Conservation (phyloP, 2,329 filamentous ascomycete genomes). For the Pseudogymnoascus sp. region DNA sequence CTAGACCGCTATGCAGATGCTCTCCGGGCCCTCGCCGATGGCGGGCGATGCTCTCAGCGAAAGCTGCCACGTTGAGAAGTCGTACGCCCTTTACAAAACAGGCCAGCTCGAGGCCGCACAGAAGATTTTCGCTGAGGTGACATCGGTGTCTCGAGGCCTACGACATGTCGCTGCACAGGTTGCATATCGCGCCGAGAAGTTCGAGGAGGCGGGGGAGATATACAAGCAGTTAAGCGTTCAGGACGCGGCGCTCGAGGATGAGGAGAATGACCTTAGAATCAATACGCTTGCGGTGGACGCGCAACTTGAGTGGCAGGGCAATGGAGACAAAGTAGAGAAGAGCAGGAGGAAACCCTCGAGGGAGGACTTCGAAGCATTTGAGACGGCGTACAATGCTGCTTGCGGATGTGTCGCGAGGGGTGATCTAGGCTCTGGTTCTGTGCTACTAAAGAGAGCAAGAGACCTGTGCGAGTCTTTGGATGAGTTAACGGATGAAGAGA, state of each 20-base stretch:
- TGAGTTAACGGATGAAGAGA: conserved; percentile 68
- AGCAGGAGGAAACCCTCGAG: conserved; percentile 45
- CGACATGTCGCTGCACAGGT: conserved; percentile 57
- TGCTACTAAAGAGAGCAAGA: conserved; percentile 63
- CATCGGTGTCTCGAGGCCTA: conserved; percentile 25
- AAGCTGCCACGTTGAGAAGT: conserved; percentile 60
- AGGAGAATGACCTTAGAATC: conserved; percentile 69
- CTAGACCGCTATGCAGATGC: conserved; percentile 78
- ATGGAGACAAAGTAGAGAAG: conserved; percentile 24
- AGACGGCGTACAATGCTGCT: conserved; percentile 75
- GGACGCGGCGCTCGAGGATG: conserved; percentile 43
- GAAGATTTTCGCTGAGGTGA: conserved; percentile 22
- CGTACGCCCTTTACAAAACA: conserved; percentile 79
- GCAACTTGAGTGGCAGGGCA: conserved; percentile 64
- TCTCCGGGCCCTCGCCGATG: conserved; percentile 59
- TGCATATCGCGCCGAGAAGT: conserved; percentile 69
- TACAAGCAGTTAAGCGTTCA: conserved; percentile 53
- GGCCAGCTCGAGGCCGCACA: conserved; percentile 62
- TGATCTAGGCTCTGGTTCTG: conserved; percentile 56
- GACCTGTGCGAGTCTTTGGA: conserved; percentile 67
- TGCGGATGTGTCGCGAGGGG: conserved; percentile 66
- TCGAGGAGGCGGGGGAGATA: conserved; percentile 56
- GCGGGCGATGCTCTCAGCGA: conserved; percentile 54
- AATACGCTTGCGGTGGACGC: conserved; percentile 67
- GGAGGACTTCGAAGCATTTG: conserved; percentile 67